Evolutionary conservation across 2,329 filamentous ascomycete species (phyloP), one percentile per base, ranked within the genome.

Genomic region (Plenodomus tracheiphilus): DNA sequence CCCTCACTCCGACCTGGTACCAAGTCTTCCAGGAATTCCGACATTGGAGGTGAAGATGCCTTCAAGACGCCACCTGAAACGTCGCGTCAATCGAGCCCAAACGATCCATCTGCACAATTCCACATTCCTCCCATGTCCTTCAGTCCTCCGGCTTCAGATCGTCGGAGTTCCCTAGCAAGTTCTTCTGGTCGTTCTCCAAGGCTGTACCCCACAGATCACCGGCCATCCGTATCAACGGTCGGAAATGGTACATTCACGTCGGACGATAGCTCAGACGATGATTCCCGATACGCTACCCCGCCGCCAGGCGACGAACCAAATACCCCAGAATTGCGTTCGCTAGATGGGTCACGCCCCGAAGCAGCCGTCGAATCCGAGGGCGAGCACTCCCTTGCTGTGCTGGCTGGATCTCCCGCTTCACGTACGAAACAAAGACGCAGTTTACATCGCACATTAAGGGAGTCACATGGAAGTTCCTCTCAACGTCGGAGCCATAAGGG

Each of bases 401-500:
- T 63, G 16, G 54, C 68, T n/a, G 71, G 71, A 11, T 72, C 69
- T n/a, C 72, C 70, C 43, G 73, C 77, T 38, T 85, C 87, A 37
- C 80, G 79, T 55, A 85, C 80, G 48, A 91, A 87, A 67, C 85
- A 92, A 42, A 86, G 93, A 19, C 86, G 91, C 53, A 96, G 91
- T 69, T 77, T 97, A 13, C 93, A 97, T 62, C 88, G 91, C 48
- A 96, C 92, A 11, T 81, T 97, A 49, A 85, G 94, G 56, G 93
- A 97, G 62, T 82, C 87, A 13, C 75, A 88, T 78, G 62, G 87
- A 78, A 50, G 85, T 79, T 73, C 81, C 80, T 62, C 83, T 11
- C 74, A 81, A 62, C 86, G 89, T 61, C 85, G 89, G 25, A 86
- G 88, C 68, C 86, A 85, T 59, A 92, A 87, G 69, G 86, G 87